These are phyloP conservation scores for Trypanosoma platydactyli DNA, from an alignment of 208 protist genomes.

Conservation along the genomic window DNA sequence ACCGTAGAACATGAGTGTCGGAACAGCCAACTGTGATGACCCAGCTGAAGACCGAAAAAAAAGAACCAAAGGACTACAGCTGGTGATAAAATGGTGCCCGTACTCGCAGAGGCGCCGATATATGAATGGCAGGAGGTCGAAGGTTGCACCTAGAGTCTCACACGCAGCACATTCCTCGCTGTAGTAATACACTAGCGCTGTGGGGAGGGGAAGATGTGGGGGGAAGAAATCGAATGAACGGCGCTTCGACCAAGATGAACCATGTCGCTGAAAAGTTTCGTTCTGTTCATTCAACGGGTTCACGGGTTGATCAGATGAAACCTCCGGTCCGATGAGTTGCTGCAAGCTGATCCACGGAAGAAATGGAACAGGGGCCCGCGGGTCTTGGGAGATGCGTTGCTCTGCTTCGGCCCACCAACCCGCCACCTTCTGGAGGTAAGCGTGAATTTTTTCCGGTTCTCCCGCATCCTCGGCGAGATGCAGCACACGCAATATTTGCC, in stretches of 20 bases:
- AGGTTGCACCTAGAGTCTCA: conserved; percentile 36
- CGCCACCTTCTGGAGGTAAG: conserved; percentile 29
- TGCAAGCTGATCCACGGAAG: conserved; percentile 31
- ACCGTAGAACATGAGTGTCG: conserved; percentile 36
- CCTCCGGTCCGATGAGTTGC: conserved; percentile 19
- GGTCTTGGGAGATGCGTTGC: conserved; percentile 11
- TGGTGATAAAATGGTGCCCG: conserved; percentile 43
- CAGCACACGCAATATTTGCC: conserved; percentile 36
- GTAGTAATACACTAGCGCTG: conserved; percentile 49
- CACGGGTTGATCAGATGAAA: background rate
- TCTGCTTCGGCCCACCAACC: conserved; percentile 37
- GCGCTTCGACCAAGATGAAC: background rate
- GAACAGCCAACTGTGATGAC: conserved; percentile 25
- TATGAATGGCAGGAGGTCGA: conserved; percentile 58
- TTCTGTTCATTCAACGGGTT: background rate
- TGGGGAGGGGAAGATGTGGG: conserved; percentile 30
- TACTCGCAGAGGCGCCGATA: conserved; percentile 51
- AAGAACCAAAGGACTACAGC: conserved; percentile 66
- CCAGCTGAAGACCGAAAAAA: conserved; percentile 39
- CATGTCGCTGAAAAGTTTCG: background rate
- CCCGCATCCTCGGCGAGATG: conserved; percentile 19
- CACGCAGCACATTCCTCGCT: conserved; percentile 36
- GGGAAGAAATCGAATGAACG: conserved; percentile 23
- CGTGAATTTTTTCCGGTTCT: conserved; percentile 14
- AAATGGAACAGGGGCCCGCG: conserved; percentile 20